Evolutionary conservation across 129 eudicot species (phyloP).

Genomic region (Sambucus nigra): DNA sequence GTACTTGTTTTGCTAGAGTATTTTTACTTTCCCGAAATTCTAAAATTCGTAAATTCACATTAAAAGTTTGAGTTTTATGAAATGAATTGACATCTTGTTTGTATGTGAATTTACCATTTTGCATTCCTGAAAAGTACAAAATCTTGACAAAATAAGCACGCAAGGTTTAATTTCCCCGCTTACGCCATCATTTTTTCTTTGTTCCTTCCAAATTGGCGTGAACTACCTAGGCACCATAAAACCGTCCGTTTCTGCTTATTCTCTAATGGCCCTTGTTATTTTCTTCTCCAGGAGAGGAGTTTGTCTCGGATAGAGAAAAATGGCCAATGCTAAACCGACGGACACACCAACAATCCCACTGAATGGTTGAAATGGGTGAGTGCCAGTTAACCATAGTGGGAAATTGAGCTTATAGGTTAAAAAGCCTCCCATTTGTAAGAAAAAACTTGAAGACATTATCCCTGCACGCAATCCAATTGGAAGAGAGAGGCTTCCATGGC

Average conservation of each 20-base stretch:
- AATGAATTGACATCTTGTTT: no score
- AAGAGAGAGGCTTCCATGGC: conserved; percentile 59
- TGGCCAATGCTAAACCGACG: conserved; percentile 44
- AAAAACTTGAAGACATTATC: conserved; percentile 47
- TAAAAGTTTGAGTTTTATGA: no score
- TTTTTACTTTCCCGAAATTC: no score
- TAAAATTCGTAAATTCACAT: no score
- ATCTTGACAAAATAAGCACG: no score
- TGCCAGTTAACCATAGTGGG: conserved; percentile 56
- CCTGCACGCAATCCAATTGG: conserved; percentile 87
- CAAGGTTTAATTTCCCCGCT: no score
- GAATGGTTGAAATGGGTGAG: conserved; percentile 71
- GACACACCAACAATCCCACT: conserved; percentile 63
- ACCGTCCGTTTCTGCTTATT: conserved; percentile 18
- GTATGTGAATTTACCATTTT: no score
- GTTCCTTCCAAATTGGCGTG: no score
- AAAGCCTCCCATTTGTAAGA: conserved; percentile 55
- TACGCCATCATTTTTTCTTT: no score
- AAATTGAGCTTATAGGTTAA: conserved; percentile 39
- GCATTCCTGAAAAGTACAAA: no score
- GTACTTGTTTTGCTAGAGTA: no score
- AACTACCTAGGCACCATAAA: no score
- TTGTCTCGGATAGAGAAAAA: conserved; percentile 50
- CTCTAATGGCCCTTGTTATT: conserved; percentile 13
- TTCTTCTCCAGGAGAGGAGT: conserved; percentile 9